phyloP scores from a whole-genome alignment of 2,329 filamentous ascomycete species.

The Aspergillus alliaceus region DNA sequence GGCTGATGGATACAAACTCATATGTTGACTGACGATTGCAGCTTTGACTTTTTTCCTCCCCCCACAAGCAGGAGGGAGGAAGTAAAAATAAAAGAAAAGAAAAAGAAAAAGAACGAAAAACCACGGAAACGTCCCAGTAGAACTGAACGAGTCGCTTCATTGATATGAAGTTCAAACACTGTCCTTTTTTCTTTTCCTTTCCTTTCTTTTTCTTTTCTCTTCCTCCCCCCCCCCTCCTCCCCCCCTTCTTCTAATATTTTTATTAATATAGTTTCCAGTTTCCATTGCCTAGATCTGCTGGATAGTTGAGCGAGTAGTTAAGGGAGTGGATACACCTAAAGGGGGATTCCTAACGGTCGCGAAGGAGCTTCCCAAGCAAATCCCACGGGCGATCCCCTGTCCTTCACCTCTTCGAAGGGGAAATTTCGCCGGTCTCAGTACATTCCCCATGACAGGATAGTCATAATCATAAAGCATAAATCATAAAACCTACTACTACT shows the following conservation, averaged over 20 bases:
- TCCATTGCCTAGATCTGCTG: conserved; percentile 6
- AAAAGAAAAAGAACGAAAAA: too few species aligned
- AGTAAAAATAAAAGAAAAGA: background rate
- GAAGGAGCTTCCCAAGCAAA: background rate
- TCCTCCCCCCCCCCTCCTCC: too few species aligned
- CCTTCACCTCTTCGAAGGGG: background rate
- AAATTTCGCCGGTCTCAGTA: conserved; percentile 5
- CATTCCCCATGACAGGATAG: conserved; percentile 12
- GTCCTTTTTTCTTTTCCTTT: background rate
- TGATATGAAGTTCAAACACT: conserved; percentile 12
- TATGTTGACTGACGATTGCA: background rate
- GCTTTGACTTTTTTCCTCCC: background rate
- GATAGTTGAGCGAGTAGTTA: background rate
- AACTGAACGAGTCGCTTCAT: background rate
- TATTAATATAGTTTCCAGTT: too few species aligned
- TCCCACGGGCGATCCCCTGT: background rate
- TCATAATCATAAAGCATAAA: background rate
- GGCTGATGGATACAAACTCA: conserved; percentile 6
- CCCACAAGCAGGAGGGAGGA: too few species aligned
- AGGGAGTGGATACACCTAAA: background rate
- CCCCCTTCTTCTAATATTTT: too few species aligned
- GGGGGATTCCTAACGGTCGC: conserved; percentile 5
- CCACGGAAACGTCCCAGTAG: background rate
- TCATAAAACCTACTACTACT: background rate
- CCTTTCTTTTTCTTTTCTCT: background rate